Evolutionary conservation across 306 rosid species (phyloP).

Genomic region (Cicer cuneatum): DNA sequence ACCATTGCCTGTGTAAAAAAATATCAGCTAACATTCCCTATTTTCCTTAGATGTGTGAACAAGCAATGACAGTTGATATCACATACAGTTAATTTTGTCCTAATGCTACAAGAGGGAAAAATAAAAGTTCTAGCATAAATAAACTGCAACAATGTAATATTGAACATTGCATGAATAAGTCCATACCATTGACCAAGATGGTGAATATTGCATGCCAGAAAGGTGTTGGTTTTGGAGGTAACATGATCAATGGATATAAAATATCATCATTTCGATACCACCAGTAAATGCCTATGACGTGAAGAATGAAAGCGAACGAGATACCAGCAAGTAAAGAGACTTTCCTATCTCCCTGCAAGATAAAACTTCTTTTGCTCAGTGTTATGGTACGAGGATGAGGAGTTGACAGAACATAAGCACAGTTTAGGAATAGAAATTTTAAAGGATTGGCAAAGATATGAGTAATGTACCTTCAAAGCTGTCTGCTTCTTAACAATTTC

Average conservation of each 20-base stretch:
- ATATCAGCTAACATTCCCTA: conserved; percentile 18
- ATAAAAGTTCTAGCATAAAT: conserved; percentile 24
- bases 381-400: background rate
- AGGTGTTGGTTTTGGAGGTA: conserved; percentile 79
- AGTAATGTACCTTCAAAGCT: conserved; percentile 73
- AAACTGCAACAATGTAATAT: background rate
- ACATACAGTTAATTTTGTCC: background rate
- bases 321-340: conserved; percentile 62
- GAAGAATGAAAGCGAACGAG: conserved; percentile 68
- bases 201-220: conserved; percentile 94
- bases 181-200: conserved; percentile 87
- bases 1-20: background rate
- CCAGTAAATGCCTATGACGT: conserved; percentile 80
- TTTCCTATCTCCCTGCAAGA: conserved; percentile 89
- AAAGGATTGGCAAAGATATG: conserved; percentile 23
- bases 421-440: conserved; percentile 31
- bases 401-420: conserved; percentile 11
- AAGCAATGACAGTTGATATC: background rate
- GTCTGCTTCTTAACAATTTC: conserved; percentile 92
- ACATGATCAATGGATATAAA: conserved; percentile 74
- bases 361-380: conserved; percentile 37
- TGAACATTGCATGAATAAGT: background rate
- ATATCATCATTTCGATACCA: conserved; percentile 84
- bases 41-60: background rate
- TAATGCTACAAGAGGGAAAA: background rate